phyloP scores from a whole-genome alignment of 805 yeast species.

The Blastobotrys mokoenaii region DNA sequence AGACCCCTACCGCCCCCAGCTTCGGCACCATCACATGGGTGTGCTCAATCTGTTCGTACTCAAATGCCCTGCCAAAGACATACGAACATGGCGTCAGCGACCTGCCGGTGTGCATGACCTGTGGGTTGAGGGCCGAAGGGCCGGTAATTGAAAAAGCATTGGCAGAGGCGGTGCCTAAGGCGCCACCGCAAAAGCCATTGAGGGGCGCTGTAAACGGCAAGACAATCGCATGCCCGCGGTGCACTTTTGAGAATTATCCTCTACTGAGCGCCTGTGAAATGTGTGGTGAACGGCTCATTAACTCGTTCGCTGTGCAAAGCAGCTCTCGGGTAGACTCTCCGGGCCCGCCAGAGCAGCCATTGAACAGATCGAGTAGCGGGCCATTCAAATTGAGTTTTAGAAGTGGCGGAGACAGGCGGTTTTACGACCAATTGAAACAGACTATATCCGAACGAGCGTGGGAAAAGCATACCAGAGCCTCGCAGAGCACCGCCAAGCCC shows the following conservation, averaged over 20 bases:
- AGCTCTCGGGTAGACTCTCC: constrained; percentile 16
- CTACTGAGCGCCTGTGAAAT: constrained; percentile 73
- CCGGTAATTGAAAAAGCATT: constrained; percentile 31
- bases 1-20: constrained; percentile 3
- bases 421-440: constrained; percentile 39
- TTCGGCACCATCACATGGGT: constrained; percentile 46
- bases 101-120: constrained; percentile 45
- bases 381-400: constrained; percentile 65
- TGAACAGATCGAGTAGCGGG: constrained; percentile 3
- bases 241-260: constrained; percentile 82
- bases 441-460: constrained; percentile 45
- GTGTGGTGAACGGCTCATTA: constrained; percentile 56
- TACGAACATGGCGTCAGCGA: constrained; percentile 24
- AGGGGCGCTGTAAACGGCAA: neutral
- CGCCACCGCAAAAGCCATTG: neutral
- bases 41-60: constrained; percentile 82
- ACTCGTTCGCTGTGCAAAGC: constrained; percentile 21
- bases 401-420: constrained; percentile 52
- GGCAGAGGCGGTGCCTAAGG: constrained; percentile 5
- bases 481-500: neutral
- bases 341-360: constrained; percentile 13
- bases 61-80: constrained; percentile 38
- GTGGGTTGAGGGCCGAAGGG: constrained; percentile 48
- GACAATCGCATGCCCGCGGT: constrained; percentile 37
- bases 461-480: constrained; percentile 24